A percentile compares a stretch with the other conserved stretches of the same genome.
phyloP scores from a whole-genome alignment of 371 early-diverging fungal genomes.

The Polyrhizophydium stewartii region DNA sequence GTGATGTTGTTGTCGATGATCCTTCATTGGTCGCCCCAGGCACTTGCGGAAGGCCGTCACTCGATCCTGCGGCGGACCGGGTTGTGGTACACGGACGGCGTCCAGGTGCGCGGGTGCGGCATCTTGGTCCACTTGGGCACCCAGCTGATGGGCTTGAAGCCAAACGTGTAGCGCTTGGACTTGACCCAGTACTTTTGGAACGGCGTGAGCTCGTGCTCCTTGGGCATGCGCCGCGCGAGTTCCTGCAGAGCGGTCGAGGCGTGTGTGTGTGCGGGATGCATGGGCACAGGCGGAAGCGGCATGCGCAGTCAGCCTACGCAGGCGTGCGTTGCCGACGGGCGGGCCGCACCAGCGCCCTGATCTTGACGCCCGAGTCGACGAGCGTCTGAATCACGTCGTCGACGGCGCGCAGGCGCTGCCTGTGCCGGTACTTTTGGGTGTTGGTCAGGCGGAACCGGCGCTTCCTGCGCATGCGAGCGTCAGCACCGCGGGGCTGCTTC shows the following conservation, averaged over 20 bases:
- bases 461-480: slow-evolving; percentile 27
- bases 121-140: slow-evolving; percentile 93
- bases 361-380: slow-evolving; percentile 79
- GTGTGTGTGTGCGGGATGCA: neutral
- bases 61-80: too few species aligned
- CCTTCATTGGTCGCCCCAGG: too few species aligned
- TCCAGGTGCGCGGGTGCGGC: slow-evolving; percentile 66
- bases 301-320: too few species aligned
- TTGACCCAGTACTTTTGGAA: slow-evolving; percentile 92
- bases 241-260: slow-evolving; percentile 36
- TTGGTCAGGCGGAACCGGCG: slow-evolving; percentile 77
- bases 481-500: neutral
- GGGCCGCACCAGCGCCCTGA: slow-evolving; percentile 72
- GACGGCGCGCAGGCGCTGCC: slow-evolving; percentile 85
- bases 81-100: slow-evolving; percentile 16
- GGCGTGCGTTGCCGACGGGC: neutral
- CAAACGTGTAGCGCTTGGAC: slow-evolving; percentile 70
- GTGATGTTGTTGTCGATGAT: too few species aligned
- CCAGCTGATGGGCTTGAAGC: slow-evolving; percentile 93
- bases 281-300: neutral
- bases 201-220: slow-evolving; percentile 79
- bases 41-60: too few species aligned
- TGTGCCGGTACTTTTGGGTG: slow-evolving; percentile 90
- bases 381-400: slow-evolving; percentile 85
- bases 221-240: slow-evolving; percentile 67